Base-by-base conservation (phyloP, 305 asterid genomes). In the Fraxinus baroniana region DNA sequence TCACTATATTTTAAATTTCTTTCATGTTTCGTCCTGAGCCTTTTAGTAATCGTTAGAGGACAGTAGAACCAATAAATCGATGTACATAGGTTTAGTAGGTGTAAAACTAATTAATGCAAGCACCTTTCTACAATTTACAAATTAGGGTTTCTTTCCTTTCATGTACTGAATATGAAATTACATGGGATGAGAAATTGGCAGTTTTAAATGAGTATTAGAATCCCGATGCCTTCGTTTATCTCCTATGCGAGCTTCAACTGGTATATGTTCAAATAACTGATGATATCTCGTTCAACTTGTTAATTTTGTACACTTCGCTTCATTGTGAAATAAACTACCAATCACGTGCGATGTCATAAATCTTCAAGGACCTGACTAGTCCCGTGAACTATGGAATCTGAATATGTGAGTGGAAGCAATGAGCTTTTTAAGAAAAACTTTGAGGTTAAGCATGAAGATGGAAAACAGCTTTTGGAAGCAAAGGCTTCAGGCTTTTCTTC, bases 311-410 rank as follows among this genome's bases (percentile, higher is more conserved):
- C 5, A 60, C 3, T 70, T 55, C 22, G 30, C 33, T 37, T 80
- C 20, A 74, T 78, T 68, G 17, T 71, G 78, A 86, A 83, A 86
- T 76, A 73, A 32, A 30, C 64, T 20, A 57, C 30, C 74, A 22
- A 36, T 72, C 28, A 12, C 46, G 78, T 12, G 71, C 44, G 70
- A 46, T 79, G 66, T 64, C 76, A 32, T 60, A 85, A 52, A 49
- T 55, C 72, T 66, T 35, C 13, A 80, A 66, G 46, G 36, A 57
- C 76, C 66, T 44, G 39, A 68, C 62, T 57, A 52, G 49, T 78
- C 78, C 7, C 66, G 26, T 24, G 71, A 84, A 55, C 26, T 36
- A 86, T 89, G 90, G 89, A 85, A 81, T 78, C 90, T 5, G 90
- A 75, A 44, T 71, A 70, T 30, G 62, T 13, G 35, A 78, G 82